phyloP scores from a whole-genome alignment of 2,329 filamentous ascomycete species.

The Fusarium chlamydosporum region DNA sequence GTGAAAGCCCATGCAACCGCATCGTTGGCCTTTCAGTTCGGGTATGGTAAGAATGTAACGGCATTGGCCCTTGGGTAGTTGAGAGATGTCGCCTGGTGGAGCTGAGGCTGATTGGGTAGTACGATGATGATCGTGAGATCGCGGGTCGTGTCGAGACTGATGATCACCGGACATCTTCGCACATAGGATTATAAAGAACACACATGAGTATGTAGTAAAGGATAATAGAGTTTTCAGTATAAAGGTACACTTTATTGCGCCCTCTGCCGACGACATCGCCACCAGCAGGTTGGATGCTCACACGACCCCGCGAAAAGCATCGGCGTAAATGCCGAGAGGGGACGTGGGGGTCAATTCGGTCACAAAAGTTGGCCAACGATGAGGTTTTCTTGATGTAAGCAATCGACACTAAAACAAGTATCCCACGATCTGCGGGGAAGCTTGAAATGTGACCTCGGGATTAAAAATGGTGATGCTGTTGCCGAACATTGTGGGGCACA shows the following conservation, averaged over 20 bases:
- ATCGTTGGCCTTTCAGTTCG: slow-evolving; percentile 25
- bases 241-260: slow-evolving; percentile 7
- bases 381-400: slow-evolving; percentile 15
- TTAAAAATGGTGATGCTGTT: background rate
- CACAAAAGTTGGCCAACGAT: slow-evolving; percentile 1
- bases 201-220: background rate
- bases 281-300: background rate
- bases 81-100: slow-evolving; percentile 12
- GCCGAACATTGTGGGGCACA: background rate
- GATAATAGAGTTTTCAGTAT: background rate
- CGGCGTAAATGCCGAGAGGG: slow-evolving; percentile 17
- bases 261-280: background rate
- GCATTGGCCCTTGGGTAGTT: slow-evolving; percentile 29
- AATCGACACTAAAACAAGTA: slow-evolving; percentile 14
- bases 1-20: slow-evolving; percentile 33
- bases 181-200: too few relatives aligned
- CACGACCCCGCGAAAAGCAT: slow-evolving; percentile 20
- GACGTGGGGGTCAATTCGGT: slow-evolving; percentile 27
- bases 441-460: background rate
- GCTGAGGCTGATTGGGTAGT: slow-evolving; percentile 31
- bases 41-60: slow-evolving; percentile 32
- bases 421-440: slow-evolving; percentile 32
- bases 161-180: slow-evolving; percentile 3
- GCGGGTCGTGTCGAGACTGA: slow-evolving; percentile 1
- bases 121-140: slow-evolving; percentile 5